Base-by-base conservation (phyloP, 108 stramenopile genomes). In the Poteriospumella lacustris region DNA sequence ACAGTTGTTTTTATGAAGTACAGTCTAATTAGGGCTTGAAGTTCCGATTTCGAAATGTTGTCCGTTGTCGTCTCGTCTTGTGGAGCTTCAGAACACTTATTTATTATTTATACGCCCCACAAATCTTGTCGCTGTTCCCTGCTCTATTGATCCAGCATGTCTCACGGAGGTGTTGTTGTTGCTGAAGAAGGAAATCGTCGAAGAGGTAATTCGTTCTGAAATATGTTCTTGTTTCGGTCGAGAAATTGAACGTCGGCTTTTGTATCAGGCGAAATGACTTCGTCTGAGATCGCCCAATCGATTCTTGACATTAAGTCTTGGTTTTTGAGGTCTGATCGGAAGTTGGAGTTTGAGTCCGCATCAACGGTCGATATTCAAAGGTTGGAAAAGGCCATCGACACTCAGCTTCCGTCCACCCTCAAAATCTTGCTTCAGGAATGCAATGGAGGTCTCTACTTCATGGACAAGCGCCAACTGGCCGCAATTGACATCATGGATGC, bases 401-500 rank as follows among this genome's bases (percentile, higher is more conserved):
- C 36, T 19, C 29, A 3, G 5, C 9, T 64, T 5, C 15, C 60
- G 28, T 9, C 9, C 36, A 5, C 15, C 36, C 33, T 73, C 9
- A 73, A 73, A 73, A 42, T 42, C 3, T 24, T 56, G 3, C 36
- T 73, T 9, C n/a, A 28, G 5, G 70, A 73, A 73, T 9, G 9
- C 9, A 73, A 73, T 73, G 47, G 70, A 42, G 47, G 43, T 73
- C 36, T 73, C 3, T 52, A 73, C 42, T 73, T 73, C 28, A 12
- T 73, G 70, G 70, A 73, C 31, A 64, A 64, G 24, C 29, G 36
- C 5, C 31, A 31, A 34, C 31, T 64, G 3, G 5, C 29, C 60
- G 28, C 70, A 34, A 24, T 28, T 34, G 28, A 52, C 12, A 73
- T 73, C 9, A 3, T 34, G 5, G 47, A 73, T 12, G 5, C 36